Conservation (phyloP, 176 grass and related monocot species). For the Phragmites australis region DNA sequence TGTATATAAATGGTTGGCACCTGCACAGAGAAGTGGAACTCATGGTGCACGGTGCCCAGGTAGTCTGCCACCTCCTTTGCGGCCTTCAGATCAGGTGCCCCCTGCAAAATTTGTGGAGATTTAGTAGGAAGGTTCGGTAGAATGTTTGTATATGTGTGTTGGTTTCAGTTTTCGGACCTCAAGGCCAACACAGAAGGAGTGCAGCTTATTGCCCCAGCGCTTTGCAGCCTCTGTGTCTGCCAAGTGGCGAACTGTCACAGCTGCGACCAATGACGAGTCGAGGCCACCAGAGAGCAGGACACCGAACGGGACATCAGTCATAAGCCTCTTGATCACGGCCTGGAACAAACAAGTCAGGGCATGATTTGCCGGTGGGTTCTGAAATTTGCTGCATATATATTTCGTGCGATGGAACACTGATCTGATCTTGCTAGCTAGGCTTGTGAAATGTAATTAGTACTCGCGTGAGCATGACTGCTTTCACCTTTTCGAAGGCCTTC, state of each 20-base stretch:
- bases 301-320: slow-evolving; percentile 87
- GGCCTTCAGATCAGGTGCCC: slow-evolving; percentile 77
- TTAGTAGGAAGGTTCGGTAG: no score
- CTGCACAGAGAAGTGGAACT: slow-evolving; percentile 87
- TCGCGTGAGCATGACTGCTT: no score
- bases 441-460: no score
- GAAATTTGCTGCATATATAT: no score
- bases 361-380: no score
- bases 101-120: not conserved
- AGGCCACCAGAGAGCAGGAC: slow-evolving; percentile 87
- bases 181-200: slow-evolving; percentile 77
- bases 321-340: slow-evolving; percentile 78
- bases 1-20: slow-evolving; percentile 8
- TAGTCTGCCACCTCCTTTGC: slow-evolving; percentile 75
- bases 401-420: no score
- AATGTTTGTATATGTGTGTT: no score
- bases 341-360: no score
- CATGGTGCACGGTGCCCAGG: slow-evolving; percentile 75
- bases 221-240: slow-evolving; percentile 61
- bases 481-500: slow-evolving; percentile 67
- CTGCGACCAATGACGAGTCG: slow-evolving; percentile 78
- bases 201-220: slow-evolving; percentile 65
- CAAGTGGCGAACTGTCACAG: slow-evolving; percentile 65
- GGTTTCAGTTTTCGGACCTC: slow-evolving; percentile 1
- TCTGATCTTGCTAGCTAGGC: no score